Conservation (phyloP, 78 protist genomes). For the Chrysochromulina tobinii region DNA sequence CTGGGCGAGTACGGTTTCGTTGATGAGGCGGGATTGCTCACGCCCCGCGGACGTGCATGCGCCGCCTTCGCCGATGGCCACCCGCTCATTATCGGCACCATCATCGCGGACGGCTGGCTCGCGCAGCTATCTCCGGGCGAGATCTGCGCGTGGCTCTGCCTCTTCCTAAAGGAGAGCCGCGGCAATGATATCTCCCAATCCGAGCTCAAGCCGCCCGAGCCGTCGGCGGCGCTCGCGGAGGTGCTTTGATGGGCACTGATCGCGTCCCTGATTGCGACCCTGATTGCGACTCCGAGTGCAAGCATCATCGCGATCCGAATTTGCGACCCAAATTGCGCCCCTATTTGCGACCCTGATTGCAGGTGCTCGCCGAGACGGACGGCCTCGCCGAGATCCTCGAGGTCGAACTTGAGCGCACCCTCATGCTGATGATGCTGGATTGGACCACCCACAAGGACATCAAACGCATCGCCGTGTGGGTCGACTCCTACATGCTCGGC, state of each 20-base stretch:
- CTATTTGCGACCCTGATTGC: no score
- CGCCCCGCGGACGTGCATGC: background rate
- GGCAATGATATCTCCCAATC: background rate
- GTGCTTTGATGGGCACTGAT: no score
- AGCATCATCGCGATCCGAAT: no score
- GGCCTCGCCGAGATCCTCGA: background rate
- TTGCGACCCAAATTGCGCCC: no score
- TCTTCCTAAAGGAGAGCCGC: slow-evolving; percentile 1
- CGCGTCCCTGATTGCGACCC: no score
- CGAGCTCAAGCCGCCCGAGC: background rate
- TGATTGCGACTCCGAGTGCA: no score
- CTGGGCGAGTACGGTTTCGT: background rate
- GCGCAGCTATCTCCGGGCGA: background rate
- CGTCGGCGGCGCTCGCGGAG: background rate
- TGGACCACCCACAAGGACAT: slow-evolving; percentile 16
- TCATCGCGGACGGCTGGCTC: slow-evolving; percentile 28
- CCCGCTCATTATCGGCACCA: slow-evolving; percentile 37
- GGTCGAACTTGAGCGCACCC: background rate
- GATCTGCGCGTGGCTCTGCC: slow-evolving; percentile 32
- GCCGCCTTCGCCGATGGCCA: slow-evolving; percentile 46
- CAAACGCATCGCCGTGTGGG: background rate
- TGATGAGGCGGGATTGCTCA: background rate
- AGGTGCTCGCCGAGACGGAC: background rate
- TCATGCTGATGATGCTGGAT: slow-evolving; percentile 15
- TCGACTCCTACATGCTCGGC: slow-evolving; percentile 35